phyloP scores from a whole-genome alignment of 129 eudicot species.

The Tagetes patula region DNA sequence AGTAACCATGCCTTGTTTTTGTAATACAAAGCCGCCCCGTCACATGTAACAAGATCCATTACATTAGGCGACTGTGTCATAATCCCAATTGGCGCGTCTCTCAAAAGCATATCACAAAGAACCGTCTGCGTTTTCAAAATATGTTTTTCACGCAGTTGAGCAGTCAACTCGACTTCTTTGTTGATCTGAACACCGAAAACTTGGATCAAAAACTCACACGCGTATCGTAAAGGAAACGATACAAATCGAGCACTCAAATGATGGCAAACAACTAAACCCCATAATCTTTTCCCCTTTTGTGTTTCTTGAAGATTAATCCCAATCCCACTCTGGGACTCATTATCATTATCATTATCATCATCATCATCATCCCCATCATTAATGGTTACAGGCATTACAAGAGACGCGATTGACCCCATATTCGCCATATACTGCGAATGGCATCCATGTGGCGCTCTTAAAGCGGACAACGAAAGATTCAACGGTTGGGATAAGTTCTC shows the following conservation, averaged over 20 bases:
- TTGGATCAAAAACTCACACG: slow-evolving; percentile 83
- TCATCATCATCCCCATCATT: slow-evolving; percentile 55
- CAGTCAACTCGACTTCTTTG: slow-evolving; percentile 77
- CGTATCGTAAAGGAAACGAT: slow-evolving; percentile 77
- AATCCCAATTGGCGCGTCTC: slow-evolving; percentile 75
- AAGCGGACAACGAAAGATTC: slow-evolving; percentile 69
- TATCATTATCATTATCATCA: slow-evolving; percentile 45
- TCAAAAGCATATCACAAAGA: slow-evolving; percentile 83
- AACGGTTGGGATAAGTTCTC: slow-evolving; percentile 58
- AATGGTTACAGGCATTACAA: slow-evolving; percentile 75
- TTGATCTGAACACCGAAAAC: slow-evolving; percentile 73
- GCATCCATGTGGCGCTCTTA: slow-evolving; percentile 88
- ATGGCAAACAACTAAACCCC: slow-evolving; percentile 96
- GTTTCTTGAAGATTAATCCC: slow-evolving; percentile 41
- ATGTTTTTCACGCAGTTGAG: slow-evolving; percentile 74
- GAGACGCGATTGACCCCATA: slow-evolving; percentile 80
- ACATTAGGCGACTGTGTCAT: slow-evolving; percentile 81
- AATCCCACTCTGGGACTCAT: slow-evolving; percentile 46
- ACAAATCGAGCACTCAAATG: slow-evolving; percentile 69
- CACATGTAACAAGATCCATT: slow-evolving; percentile 83
- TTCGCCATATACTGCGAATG: slow-evolving; percentile 86
- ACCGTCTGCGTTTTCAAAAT: slow-evolving; percentile 71
- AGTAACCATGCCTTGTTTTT: slow-evolving; percentile 60
- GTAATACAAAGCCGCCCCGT: slow-evolving; percentile 81
- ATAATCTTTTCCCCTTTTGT: slow-evolving; percentile 56